phyloP scores from a whole-genome alignment of 176 grass and related monocot genomes.

The Carex kokanica region DNA sequence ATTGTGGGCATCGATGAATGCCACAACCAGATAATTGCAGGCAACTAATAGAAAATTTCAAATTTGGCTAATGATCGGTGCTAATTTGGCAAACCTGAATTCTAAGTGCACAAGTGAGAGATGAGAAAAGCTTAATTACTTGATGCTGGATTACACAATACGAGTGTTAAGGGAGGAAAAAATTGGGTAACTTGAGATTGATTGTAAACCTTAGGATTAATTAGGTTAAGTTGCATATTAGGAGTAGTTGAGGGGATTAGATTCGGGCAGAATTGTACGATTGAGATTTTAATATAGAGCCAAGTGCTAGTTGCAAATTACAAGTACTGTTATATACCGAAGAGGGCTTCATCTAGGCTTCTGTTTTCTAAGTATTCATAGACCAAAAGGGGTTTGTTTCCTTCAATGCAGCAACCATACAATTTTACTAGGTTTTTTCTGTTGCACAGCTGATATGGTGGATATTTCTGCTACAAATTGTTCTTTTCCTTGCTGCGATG shows the following conservation, averaged over 20 bases:
- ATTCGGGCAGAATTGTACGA: neutral
- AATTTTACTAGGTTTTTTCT: slow-evolving; percentile 65
- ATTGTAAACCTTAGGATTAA: neutral
- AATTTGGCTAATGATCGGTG: neutral
- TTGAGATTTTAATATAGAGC: neutral
- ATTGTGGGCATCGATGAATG: neutral
- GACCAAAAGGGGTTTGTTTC: slow-evolving; percentile 35
- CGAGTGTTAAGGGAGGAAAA: neutral
- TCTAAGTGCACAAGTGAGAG: neutral
- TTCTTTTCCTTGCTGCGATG: slow-evolving; percentile 42
- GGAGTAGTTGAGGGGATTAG: neutral
- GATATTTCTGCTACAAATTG: slow-evolving; percentile 48
- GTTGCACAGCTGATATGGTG: slow-evolving; percentile 50
- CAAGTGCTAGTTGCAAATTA: neutral
- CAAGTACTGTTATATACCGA: slow-evolving; percentile 25
- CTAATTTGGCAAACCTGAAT: neutral
- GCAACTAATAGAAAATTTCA: no score
- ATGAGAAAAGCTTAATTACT: neutral
- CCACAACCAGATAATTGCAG: neutral
- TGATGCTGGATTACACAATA: neutral
- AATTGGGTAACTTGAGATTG: neutral
- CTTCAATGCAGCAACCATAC: slow-evolving; percentile 42
- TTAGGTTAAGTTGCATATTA: neutral
- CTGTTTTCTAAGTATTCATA: slow-evolving; percentile 48
- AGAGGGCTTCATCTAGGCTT: slow-evolving; percentile 43